A percentile compares a stretch with the other conserved stretches of the same genome.
phyloP scores from a whole-genome alignment of 306 rosid species.

The cucumber (Cucumis sativus) region Cucumber_9930_V3 NC_026661.2:6274001-6274500 shows the following conservation, averaged over 20 bases:
- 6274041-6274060: neutral
- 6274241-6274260: conserved; percentile 10
- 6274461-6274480: neutral
- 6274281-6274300: conserved; percentile 11
- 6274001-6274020: neutral
- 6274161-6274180: neutral
- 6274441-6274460: neutral
- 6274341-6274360: neutral
- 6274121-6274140: neutral
- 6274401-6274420: neutral
- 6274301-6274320: conserved; percentile 10
- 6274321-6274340: conserved; percentile 1
- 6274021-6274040: neutral
- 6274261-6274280: conserved; percentile 12
- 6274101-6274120: neutral
- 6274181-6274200: conserved; percentile 9
- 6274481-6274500: neutral
- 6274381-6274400: neutral
- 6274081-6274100: neutral
- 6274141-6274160: neutral
- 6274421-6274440: neutral
- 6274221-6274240: conserved; percentile 14
- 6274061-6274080: neutral
- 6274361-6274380: conserved; percentile 4
- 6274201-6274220: conserved; percentile 6